Base-by-base conservation (phyloP, 2,329 filamentous ascomycete genomes). In the Scytalidium lignicola region DNA sequence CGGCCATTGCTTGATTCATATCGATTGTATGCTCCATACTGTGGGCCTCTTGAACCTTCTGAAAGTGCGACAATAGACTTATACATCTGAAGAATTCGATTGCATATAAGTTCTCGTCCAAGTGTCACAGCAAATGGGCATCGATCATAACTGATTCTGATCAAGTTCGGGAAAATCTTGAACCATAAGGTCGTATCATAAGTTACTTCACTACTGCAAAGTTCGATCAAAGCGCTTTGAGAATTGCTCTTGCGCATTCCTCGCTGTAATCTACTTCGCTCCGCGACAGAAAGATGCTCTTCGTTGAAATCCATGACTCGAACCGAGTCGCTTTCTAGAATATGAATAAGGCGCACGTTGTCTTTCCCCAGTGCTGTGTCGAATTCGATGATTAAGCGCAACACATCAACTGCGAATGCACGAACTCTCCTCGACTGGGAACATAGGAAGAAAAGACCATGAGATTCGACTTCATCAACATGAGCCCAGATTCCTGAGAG, bases 101-200 rank as follows among this genome's bases (percentile, higher is more conserved):
- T 90, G 68, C 92, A 97, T 41, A 99, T 88, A 50, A 96, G 81
- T 62, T 97, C 92, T 51, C 95, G 82, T 21, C 90, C 90, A 43
- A 97, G 81, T 0, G 89, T 91, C 28, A 97, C 88, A 2, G 92
- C 90, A 60, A 95, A 91, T 0, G 90, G 88, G 60, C 92, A 99
- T 51, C 86, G 86, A 57, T 96, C 89, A 62, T 90, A 95, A 51
- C 90, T 90, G 57, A 95, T 86, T 10, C 90, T 83, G 49, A 99
- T 88, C 26, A 99, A 77, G 61, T 96, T 97, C 3, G 93, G 95
- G 61, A 99, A 99, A 17, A 97, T 86, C 63, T 97, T 99, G 70
- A 93, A 95, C 93, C 93, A 99, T 12, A 99, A 72, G 0, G 91
- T 95, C 2, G 90, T 86, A 64, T 99, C 93, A 61, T 97, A 96